phyloP scores from a whole-genome alignment of 2,329 filamentous ascomycete species.

The Paracorniculantispora psalliotae region DNA sequence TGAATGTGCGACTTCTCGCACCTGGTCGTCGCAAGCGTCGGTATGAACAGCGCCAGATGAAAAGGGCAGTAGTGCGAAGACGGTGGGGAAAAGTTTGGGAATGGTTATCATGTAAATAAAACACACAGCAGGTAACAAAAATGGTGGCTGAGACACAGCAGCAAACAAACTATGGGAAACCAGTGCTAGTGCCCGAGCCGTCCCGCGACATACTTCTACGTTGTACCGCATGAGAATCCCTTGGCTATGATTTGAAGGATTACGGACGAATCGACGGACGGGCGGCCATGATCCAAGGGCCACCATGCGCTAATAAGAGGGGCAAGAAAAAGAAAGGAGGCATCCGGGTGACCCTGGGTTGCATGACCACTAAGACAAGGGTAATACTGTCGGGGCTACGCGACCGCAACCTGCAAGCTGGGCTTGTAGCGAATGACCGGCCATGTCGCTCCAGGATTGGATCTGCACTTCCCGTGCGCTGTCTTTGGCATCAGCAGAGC shows the following conservation, averaged over 20 bases:
- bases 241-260: neutral
- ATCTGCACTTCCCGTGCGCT: neutral
- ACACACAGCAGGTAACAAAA: neutral
- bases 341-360: neutral
- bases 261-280: neutral
- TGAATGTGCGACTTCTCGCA: too few relatives aligned
- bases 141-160: constrained; percentile 1
- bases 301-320: too few relatives aligned
- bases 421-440: constrained; percentile 2
- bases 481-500: neutral
- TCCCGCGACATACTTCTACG: neutral
- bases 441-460: neutral
- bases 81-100: constrained; percentile 3
- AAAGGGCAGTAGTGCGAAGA: too few relatives aligned
- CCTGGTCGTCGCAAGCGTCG: neutral
- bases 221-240: neutral
- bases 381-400: neutral
- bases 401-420: neutral
- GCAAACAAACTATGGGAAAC: constrained; percentile 6
- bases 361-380: constrained; percentile 4
- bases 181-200: neutral
- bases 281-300: too few relatives aligned
- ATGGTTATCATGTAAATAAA: neutral
- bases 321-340: neutral
- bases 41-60: too few relatives aligned